A percentile compares a stretch with the other conserved stretches of the same genome.
Evolutionary conservation across 2,329 filamentous ascomycete species (phyloP).

Genomic region (Ophiosphaerella korrae): DNA sequence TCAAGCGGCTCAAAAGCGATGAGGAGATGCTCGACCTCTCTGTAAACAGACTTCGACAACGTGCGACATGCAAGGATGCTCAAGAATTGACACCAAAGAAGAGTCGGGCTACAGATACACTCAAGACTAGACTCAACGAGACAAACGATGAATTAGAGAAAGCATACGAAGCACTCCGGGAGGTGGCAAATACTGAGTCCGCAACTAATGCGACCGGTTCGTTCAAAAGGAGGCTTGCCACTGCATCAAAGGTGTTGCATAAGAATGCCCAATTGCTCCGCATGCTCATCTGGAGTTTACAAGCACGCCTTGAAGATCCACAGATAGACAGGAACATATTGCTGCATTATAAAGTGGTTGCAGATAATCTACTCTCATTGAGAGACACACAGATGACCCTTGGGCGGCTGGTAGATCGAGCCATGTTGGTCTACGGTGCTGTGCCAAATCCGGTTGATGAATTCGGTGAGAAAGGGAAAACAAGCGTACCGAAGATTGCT

Average conservation of each 20-base stretch:
- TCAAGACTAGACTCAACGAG: slow-evolving; percentile 19
- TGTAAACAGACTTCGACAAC: slow-evolving; percentile 15
- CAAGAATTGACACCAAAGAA: slow-evolving; percentile 14
- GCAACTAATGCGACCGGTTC: slow-evolving; percentile 12
- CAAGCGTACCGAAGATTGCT: not conserved
- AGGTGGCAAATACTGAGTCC: slow-evolving; percentile 8
- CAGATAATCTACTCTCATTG: slow-evolving; percentile 32
- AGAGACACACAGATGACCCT: slow-evolving; percentile 39
- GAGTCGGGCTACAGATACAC: slow-evolving; percentile 9
- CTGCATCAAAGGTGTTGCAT: slow-evolving; percentile 27
- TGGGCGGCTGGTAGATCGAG: slow-evolving; percentile 27
- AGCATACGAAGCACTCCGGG: slow-evolving; percentile 18
- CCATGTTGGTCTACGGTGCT: slow-evolving; percentile 29
- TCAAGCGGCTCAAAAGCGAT: slow-evolving; percentile 31
- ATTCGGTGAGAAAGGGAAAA: not conserved
- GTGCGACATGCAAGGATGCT: slow-evolving; percentile 4
- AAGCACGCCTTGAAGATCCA: slow-evolving; percentile 32
- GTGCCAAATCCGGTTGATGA: slow-evolving; percentile 15
- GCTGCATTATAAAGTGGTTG: slow-evolving; percentile 24
- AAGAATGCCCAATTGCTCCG: slow-evolving; percentile 37
- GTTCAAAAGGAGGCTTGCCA: slow-evolving; percentile 28
- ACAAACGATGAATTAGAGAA: slow-evolving; percentile 26
- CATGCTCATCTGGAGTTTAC: slow-evolving; percentile 34
- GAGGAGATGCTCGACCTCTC: slow-evolving; percentile 27
- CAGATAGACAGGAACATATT: slow-evolving; percentile 14